Evolutionary conservation across 176 grass and related monocot species (phyloP).

Genomic region (Alopecurus myosuroides): DNA sequence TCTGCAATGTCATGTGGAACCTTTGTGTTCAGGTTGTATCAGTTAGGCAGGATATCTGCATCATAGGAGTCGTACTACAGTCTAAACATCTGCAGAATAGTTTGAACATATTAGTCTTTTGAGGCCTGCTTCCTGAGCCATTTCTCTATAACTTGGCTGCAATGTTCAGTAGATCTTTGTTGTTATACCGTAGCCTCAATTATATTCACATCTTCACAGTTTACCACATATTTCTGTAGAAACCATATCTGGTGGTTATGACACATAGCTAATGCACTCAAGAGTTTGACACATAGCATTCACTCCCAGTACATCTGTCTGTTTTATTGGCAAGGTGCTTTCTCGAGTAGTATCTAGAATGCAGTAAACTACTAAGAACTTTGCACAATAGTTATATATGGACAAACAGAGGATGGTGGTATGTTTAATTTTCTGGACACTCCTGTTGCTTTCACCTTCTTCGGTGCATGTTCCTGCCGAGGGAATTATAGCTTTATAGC

Average conservation of each 20-base stretch:
- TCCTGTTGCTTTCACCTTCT: conserved; percentile 30
- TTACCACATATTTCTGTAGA: not conserved
- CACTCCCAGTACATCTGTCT: not conserved
- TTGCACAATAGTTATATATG: not conserved
- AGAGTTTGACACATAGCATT: not conserved
- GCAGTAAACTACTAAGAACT: not conserved
- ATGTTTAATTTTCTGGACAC: conserved; percentile 11
- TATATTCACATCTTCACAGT: not conserved
- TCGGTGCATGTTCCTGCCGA: conserved; percentile 30
- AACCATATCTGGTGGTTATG: not conserved
- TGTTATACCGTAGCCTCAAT: not conserved
- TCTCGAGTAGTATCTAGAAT: not conserved
- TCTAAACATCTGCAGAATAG: conserved; percentile 5
- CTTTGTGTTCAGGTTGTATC: not conserved
- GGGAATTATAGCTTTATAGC: conserved; percentile 8
- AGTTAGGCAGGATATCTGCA: not conserved
- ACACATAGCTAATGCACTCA: not conserved
- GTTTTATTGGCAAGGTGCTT: not conserved
- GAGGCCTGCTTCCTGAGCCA: not conserved
- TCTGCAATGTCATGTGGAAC: not conserved
- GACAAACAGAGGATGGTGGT: not conserved
- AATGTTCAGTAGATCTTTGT: conserved; percentile 6
- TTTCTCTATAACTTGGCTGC: not conserved
- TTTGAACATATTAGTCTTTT: not conserved
- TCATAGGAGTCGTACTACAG: not conserved